These are phyloP conservation scores for Verticillium nubilum DNA, from an alignment of 2,329 filamentous ascomycete genomes.

Conservation along the genomic window DNA sequence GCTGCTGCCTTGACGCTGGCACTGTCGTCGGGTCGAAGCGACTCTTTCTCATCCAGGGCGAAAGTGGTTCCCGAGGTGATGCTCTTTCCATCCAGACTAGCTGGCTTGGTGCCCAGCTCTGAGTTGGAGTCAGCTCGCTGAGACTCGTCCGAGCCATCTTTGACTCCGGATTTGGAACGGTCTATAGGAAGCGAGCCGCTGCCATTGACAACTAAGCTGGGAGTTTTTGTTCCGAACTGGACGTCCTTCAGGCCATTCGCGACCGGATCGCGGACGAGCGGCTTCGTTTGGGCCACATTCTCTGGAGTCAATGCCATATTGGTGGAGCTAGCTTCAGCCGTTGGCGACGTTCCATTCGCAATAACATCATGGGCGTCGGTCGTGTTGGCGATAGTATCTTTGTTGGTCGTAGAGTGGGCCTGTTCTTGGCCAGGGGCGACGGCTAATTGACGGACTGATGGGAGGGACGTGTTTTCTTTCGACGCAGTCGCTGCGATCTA, in stretches of 20 bases:
- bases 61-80: constrained; percentile 92
- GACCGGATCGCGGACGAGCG: constrained; percentile 7
- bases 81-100: constrained; percentile 89
- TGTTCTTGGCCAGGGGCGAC: constrained; percentile 11
- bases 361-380: neutral
- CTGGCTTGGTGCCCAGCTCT: constrained; percentile 70
- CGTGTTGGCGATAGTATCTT: neutral
- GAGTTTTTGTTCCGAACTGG: constrained; percentile 21
- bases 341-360: neutral
- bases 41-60: constrained; percentile 95
- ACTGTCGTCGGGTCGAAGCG: constrained; percentile 88
- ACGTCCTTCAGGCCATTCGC: constrained; percentile 23
- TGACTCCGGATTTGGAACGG: constrained; percentile 25
- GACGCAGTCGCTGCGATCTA: constrained; percentile 45
- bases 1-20: constrained; percentile 83
- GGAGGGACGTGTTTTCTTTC: constrained; percentile 28
- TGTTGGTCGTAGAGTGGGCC: neutral
- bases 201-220: constrained; percentile 45
- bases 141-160: constrained; percentile 50
- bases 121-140: constrained; percentile 58
- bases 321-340: neutral
- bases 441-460: constrained; percentile 20
- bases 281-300: neutral
- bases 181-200: constrained; percentile 35
- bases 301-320: neutral